A percentile compares a stretch with the other conserved stretches of the same genome.
Conservation (phyloP, 495 filamentous ascomycete species). For the Podospora appendiculata region DNA sequence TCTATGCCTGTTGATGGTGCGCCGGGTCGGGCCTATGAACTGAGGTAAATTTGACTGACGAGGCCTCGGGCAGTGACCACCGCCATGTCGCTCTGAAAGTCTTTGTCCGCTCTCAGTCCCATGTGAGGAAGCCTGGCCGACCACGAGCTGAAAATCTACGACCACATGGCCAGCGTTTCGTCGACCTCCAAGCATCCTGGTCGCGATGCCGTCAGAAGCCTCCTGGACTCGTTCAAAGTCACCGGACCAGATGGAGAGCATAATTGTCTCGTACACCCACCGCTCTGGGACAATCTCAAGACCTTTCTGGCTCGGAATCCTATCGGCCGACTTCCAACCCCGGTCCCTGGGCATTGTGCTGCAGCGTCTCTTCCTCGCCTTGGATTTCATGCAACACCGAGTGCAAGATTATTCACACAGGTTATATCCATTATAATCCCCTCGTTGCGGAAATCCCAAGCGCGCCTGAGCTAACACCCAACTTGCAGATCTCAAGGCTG, state of each 20-base stretch:
- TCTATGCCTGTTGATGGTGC: too few species aligned
- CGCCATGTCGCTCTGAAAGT: constrained; percentile 37
- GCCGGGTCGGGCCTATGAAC: too few species aligned
- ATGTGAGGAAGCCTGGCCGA: constrained; percentile 10
- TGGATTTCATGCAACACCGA: constrained; percentile 39
- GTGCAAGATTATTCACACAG: constrained; percentile 36
- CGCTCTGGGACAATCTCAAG: constrained; percentile 29
- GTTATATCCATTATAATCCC: constrained; percentile 13
- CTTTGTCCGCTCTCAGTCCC: constrained; percentile 17
- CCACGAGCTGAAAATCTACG: constrained; percentile 33
- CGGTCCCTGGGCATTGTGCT: constrained; percentile 26
- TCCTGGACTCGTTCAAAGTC: constrained; percentile 35
- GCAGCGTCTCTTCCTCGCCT: constrained; percentile 24
- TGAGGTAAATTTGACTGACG: too few species aligned
- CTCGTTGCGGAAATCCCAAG: not conserved
- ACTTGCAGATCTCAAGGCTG: constrained; percentile 21
- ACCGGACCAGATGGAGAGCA: constrained; percentile 31
- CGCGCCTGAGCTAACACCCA: too few species aligned
- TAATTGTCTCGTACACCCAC: constrained; percentile 36
- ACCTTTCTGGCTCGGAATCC: constrained; percentile 24
- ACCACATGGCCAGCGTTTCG: constrained; percentile 17
- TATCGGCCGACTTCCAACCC: constrained; percentile 14
- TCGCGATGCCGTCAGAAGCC: constrained; percentile 23
- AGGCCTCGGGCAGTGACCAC: constrained; percentile 16
- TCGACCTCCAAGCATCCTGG: constrained; percentile 25